Percentiles rank a stretch among this genome's conserved stretches.
phyloP scores from a whole-genome alignment of 1,139 yeast genomes.

The Lodderomyces pseudojiufengensis region DNA sequence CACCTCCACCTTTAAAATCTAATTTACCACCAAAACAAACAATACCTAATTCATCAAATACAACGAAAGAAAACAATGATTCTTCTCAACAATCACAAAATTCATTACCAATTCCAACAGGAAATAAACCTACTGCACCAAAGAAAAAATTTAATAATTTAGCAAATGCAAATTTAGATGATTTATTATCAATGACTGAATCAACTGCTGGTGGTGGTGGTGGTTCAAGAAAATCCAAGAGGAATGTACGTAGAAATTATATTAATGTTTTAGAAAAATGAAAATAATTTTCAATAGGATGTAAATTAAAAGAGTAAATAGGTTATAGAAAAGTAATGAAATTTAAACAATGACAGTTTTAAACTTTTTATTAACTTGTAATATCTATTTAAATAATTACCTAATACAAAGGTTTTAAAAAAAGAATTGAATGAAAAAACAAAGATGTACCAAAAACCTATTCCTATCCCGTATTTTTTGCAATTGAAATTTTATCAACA shows the following conservation, averaged over 20 bases:
- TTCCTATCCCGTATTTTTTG: no score
- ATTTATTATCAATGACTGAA: conserved; percentile 50
- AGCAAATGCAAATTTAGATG: conserved; percentile 62
- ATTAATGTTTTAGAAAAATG: conserved; percentile 64
- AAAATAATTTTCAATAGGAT: no score
- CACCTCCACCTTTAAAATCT: conserved; percentile 9
- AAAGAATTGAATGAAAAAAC: no score
- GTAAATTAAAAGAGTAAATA: no score
- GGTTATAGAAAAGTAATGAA: not conserved
- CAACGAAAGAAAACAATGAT: conserved; percentile 8
- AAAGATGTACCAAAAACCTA: no score
- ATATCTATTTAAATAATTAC: no score
- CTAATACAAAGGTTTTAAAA: no score
- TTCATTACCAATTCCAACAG: no score
- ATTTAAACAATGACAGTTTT: not conserved
- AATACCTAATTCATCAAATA: conserved; percentile 7
- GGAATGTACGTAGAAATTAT: conserved; percentile 71
- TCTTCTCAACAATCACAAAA: conserved; percentile 1
- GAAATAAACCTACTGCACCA: not conserved
- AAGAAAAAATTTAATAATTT: conserved; percentile 16
- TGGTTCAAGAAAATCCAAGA: conserved; percentile 50
- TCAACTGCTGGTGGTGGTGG: conserved; percentile 32
- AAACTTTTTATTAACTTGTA: no score
- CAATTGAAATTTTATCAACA: no score
- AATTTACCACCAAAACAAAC: conserved; percentile 13